Evolutionary conservation across 352 stramenopile species (phyloP), one percentile per base, ranked within the genome.

Genomic region (Pythium dissimile): DNA sequence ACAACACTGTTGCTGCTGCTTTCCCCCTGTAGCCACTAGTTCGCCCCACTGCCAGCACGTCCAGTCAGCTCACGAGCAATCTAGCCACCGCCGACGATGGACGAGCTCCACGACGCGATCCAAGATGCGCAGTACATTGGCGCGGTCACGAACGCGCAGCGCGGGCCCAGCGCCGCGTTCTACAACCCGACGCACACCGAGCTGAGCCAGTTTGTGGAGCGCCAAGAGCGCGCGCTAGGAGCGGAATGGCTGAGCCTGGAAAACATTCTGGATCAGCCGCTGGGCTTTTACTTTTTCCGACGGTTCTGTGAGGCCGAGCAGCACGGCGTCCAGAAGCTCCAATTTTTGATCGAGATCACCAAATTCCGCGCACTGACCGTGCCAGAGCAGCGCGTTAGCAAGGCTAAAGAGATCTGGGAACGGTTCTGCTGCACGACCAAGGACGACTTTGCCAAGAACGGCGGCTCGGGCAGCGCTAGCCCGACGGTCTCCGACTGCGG

Each of bases 101-200:
- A 96, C 56, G 86, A 92, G 62, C 74, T 96, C 24, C 84, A 95
- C 50, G 87, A 96, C 71, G 85, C 86, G 39, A 91, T 96, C 44
- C 84, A 95, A 58, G 86, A 96, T 54, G 85, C 86, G 48, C 80
- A 93, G 63, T 96, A 96, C 60, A 92, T 95, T 45, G 81, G 84
- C 48, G 87, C 86, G 0, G 84, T 96, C 54, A 86, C 67, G 15
- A 91, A 94, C 44, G 65, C 75, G 30, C 74, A 88, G 34, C 81
- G 81, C 11, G 77, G 82, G 0, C 84, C 84, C 0, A 88, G 66
- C 31, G 75, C 80, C 2, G 75, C 81, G 2, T 94, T 87, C 58
- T 89, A 90, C 69, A 83, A 72, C n/a, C 77, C 81, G 31, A 77
- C 78, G 12, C 62, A 71, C 32, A 72, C 72, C 13, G 80, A 92